Conservation (phyloP, 768 basidiomycete species). For the Leccinellum albellum region DNA sequence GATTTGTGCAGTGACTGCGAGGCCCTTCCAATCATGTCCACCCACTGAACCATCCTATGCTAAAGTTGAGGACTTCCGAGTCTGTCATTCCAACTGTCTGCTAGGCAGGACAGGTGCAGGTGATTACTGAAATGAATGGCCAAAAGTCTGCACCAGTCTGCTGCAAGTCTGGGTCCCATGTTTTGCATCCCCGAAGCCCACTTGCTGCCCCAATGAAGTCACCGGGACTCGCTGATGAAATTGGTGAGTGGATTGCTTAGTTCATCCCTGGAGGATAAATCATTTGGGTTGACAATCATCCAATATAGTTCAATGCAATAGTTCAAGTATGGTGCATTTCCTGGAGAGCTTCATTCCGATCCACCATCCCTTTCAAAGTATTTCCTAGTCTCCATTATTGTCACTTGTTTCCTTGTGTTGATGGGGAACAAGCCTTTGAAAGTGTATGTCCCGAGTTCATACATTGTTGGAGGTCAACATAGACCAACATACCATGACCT, state of each 20-base stretch:
- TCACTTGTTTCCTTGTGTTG: slow-evolving; percentile 89
- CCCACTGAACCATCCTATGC: slow-evolving; percentile 62
- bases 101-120: slow-evolving; percentile 10
- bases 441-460: slow-evolving; percentile 46
- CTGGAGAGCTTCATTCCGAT: slow-evolving; percentile 2
- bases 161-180: neutral
- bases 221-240: neutral
- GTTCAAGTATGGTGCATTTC: slow-evolving; percentile 51
- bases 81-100: slow-evolving; percentile 46
- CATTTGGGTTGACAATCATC: slow-evolving; percentile 62
- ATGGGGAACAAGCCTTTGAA: slow-evolving; percentile 96
- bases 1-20: slow-evolving; percentile 81
- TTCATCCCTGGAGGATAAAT: slow-evolving; percentile 75
- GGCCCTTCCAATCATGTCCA: slow-evolving; percentile 76
- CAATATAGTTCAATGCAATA: slow-evolving; percentile 69
- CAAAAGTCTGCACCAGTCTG: neutral
- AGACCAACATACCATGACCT: too few species aligned
- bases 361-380: slow-evolving; percentile 46
- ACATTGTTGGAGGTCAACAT: too few species aligned
- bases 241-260: slow-evolving; percentile 68
- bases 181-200: neutral
- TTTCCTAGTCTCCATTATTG: slow-evolving; percentile 75
- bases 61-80: slow-evolving; percentile 64
- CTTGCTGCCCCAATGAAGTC: neutral
- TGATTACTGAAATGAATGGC: neutral